Evolutionary conservation across 139 green algal genomes (phyloP).

Genomic region (Raphidocelis subcapitata): DNA sequence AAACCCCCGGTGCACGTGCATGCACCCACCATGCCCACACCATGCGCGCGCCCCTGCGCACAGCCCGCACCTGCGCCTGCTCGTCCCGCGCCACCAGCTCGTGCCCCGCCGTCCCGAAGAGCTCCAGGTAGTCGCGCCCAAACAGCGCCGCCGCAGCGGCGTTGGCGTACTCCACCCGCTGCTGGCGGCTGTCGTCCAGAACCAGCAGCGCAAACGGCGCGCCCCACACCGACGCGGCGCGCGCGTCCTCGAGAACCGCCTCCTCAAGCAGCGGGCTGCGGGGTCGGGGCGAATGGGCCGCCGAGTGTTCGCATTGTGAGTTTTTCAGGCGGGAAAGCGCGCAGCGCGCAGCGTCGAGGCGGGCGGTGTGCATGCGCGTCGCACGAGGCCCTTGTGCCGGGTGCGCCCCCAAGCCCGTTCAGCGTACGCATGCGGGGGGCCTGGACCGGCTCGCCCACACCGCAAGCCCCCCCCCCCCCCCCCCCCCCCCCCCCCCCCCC

Average conservation of each 20-base stretch:
- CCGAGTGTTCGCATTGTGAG: too few relatives aligned
- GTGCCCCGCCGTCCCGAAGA: slow-evolving; percentile 13
- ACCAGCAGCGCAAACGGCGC: slow-evolving; percentile 47
- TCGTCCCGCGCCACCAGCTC: slow-evolving; percentile 3
- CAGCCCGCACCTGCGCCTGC: slow-evolving; percentile 13
- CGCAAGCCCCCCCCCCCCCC: too few relatives aligned
- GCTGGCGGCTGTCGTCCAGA: slow-evolving; percentile 37
- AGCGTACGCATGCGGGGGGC: too few relatives aligned
- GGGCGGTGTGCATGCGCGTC: too few relatives aligned
- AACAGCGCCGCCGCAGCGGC: background rate
- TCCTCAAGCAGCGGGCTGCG: background rate
- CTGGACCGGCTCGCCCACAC: too few relatives aligned
- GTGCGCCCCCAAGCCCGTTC: too few relatives aligned
- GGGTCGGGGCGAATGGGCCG: background rate
- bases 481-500: background rate
- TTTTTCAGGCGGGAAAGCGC: too few relatives aligned
- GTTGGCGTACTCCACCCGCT: slow-evolving; percentile 50
- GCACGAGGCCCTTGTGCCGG: too few relatives aligned
- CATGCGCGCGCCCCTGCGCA: background rate
- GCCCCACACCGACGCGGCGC: slow-evolving; percentile 33
- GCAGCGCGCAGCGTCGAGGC: too few relatives aligned
- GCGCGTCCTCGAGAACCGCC: slow-evolving; percentile 34
- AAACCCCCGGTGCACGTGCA: background rate
- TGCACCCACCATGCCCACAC: background rate
- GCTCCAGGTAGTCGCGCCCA: slow-evolving; percentile 15